Evolutionary conservation across 2,329 filamentous ascomycete species (phyloP).

Genomic region (Pseudogymnoascus sp.): DNA sequence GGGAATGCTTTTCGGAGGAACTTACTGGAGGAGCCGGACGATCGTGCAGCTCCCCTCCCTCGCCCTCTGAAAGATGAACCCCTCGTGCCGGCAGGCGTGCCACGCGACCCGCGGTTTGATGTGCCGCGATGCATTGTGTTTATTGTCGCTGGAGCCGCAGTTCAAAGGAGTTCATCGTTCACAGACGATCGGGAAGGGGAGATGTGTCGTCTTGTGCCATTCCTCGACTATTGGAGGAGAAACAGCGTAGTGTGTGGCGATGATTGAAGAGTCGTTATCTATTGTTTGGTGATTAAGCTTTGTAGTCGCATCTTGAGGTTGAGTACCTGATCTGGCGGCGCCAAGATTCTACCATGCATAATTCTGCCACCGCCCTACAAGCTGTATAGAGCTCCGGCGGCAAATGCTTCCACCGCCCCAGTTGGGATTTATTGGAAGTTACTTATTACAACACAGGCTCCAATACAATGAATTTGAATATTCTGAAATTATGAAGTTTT

Average conservation of each 20-base stretch:
- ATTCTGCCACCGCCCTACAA: constrained; percentile 6
- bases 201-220: background rate
- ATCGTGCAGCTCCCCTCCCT: constrained; percentile 24
- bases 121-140: constrained; percentile 24
- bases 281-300: background rate
- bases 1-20: constrained; percentile 5
- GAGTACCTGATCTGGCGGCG: constrained; percentile 3
- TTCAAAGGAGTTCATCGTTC: constrained; percentile 5
- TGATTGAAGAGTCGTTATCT: background rate
- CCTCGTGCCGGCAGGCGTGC: constrained; percentile 16
- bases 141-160: constrained; percentile 16
- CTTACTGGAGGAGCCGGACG: constrained; percentile 25
- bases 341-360: background rate
- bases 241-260: background rate
- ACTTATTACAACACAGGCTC: background rate
- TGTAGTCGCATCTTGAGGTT: constrained; percentile 2
- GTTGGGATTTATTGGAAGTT: background rate
- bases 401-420: background rate
- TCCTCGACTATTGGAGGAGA: background rate
- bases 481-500: background rate
- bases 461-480: background rate
- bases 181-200: background rate
- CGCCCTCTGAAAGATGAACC: constrained; percentile 26
- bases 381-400: background rate
- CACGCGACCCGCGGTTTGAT: constrained; percentile 23